Base-by-base conservation (phyloP, 805 yeast species). In the Clavispora asparagi region DNA sequence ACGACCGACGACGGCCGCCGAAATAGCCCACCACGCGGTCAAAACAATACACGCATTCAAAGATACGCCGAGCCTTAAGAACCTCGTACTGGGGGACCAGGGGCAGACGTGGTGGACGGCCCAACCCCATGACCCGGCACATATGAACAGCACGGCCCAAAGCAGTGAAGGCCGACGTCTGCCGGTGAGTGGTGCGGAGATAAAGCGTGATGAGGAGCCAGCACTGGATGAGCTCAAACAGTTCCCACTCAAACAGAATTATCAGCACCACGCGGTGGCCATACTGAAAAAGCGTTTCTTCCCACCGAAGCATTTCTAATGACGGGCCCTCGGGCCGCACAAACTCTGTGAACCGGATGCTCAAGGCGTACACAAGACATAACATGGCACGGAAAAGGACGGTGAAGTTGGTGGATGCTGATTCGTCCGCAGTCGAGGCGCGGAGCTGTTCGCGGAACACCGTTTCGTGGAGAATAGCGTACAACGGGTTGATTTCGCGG, bases 21-120 rank as follows among this genome's bases (percentile, higher is more conserved):
- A 79, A 84, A 37, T 79, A 61, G 6, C 78, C 78, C 48, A 78
- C 59, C 13, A 79, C 48, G 48, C 81, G 67, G 53, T 82, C 87
- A 63, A 77, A 64, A 1, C 78, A 70, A 53, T 73, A 82, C 6
- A 76, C 77, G 17, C 73, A 51, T 81, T 83, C 81, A 56, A 77
- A 82, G 1, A 81, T 70, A 41, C 84, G 64, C 52, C 66, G 66
- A 1, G 78, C 73, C 54, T 81, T 80, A 11, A 70, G 47, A 16
- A 53, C 57, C 50, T 79, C 83, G 56, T 71, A 71, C 4, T 64
- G 58, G 7, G 70, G 58, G 14, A 45, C 38, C 8, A 37, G 28
- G 51, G 69, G 41, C 19, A 58, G 35, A n/a, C 50, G 42, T 26
- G 51, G 56, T 37, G 65, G 63, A 40, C 65, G 49, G 45, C 68